Conservation (phyloP, 192 early-diverging fungal genomes). For the Backusella luteola region DNA sequence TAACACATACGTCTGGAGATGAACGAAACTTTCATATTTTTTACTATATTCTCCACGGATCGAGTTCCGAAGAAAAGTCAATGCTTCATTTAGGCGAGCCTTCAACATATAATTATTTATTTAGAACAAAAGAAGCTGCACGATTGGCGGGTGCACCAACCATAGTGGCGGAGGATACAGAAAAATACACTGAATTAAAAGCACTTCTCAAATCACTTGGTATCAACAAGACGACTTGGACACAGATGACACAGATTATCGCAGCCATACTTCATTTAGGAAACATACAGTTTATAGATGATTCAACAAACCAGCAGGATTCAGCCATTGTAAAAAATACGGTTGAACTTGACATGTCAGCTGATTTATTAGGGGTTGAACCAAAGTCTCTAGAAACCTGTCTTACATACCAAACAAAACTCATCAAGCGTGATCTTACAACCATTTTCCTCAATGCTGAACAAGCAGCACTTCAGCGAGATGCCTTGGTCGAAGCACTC, state of each 20-base stretch:
- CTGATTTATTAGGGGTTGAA: constrained; percentile 80
- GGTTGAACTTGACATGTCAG: constrained; percentile 71
- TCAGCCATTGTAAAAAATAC: constrained; percentile 72
- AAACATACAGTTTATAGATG: constrained; percentile 78
- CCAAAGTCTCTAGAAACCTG: constrained; percentile 65
- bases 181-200: constrained; percentile 61
- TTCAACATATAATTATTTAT: constrained; percentile 43
- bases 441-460: constrained; percentile 75
- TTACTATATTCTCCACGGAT: constrained; percentile 88
- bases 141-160: constrained; percentile 33
- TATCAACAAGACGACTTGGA: constrained; percentile 62
- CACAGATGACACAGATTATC: constrained; percentile 79
- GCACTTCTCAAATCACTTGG: constrained; percentile 57
- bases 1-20: constrained; percentile 56
- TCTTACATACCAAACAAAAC: constrained; percentile 77
- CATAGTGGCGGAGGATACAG: constrained; percentile 39
- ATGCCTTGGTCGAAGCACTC: constrained; percentile 66
- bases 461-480: constrained; percentile 66
- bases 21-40: constrained; percentile 94
- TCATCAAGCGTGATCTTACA: constrained; percentile 76
- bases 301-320: constrained; percentile 62
- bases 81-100: constrained; percentile 68
- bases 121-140: constrained; percentile 12
- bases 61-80: constrained; percentile 67
- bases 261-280: constrained; percentile 86